Evolutionary conservation across 352 stramenopile genomes (phyloP).

Genomic region (Pythium brachiatum): DNA sequence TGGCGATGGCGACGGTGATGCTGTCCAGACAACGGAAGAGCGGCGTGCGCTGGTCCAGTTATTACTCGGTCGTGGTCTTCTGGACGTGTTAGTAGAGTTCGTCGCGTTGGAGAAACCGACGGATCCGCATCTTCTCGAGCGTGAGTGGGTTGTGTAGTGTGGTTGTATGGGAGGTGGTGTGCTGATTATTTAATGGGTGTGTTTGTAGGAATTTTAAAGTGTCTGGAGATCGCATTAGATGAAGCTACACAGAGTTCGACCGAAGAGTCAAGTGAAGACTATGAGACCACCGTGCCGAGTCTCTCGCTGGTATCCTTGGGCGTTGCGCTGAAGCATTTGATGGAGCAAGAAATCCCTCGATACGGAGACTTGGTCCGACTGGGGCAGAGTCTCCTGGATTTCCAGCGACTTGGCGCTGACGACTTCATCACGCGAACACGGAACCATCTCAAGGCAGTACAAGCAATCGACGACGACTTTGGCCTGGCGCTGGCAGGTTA

Average conservation of each 20-base stretch:
- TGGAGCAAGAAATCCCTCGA: conserved; percentile 34
- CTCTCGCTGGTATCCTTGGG: conserved; percentile 41
- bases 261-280: conserved; percentile 1
- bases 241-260: conserved; percentile 28
- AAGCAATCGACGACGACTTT: conserved; percentile 9
- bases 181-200: neutral
- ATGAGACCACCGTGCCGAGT: neutral
- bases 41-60: conserved; percentile 21
- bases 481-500: conserved; percentile 22
- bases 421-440: neutral
- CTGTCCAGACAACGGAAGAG: neutral
- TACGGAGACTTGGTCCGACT: conserved; percentile 52
- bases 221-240: conserved; percentile 13
- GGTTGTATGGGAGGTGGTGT: conserved; percentile 27
- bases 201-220: conserved; percentile 13
- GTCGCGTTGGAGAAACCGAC: conserved; percentile 30
- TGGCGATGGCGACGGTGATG: conserved; percentile 10
- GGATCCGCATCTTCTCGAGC: conserved; percentile 28
- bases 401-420: conserved; percentile 23
- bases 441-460: neutral
- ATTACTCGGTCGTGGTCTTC: conserved; percentile 27
- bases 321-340: conserved; percentile 35
- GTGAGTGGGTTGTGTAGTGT: conserved; percentile 29
- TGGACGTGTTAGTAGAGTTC: conserved; percentile 40
- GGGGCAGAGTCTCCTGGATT: conserved; percentile 37